Percentiles rank a stretch among this genome's conserved stretches.
Evolutionary conservation across 2,329 filamentous ascomycete genomes (phyloP).

Genomic region (Aspergillus tamarii): DNA sequence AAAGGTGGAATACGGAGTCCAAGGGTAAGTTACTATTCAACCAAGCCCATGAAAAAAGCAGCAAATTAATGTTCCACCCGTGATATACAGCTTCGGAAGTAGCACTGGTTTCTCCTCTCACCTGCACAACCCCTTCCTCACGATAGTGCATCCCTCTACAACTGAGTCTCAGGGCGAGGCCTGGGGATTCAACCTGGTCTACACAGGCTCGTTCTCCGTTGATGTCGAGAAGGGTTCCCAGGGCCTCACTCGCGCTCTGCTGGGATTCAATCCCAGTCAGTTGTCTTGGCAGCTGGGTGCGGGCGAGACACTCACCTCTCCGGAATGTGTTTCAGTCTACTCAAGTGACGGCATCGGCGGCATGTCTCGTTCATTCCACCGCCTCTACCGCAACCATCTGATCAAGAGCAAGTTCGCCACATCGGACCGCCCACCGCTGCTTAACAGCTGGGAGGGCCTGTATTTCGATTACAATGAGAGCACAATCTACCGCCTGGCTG

Average conservation of each 20-base stretch:
- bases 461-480: conserved; percentile 62
- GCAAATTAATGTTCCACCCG: conserved; percentile 24
- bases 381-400: conserved; percentile 64
- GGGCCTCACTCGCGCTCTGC: conserved; percentile 61
- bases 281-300: conserved; percentile 61
- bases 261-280: conserved; percentile 65
- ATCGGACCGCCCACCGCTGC: conserved; percentile 57
- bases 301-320: conserved; percentile 62
- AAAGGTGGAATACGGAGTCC: conserved; percentile 59
- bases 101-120: conserved; percentile 66
- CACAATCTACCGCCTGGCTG: conserved; percentile 58
- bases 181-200: conserved; percentile 68
- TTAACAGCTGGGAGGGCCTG: conserved; percentile 70
- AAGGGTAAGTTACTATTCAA: conserved; percentile 48
- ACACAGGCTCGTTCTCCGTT: conserved; percentile 65
- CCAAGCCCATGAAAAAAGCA: not conserved
- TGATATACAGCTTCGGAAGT: conserved; percentile 58
- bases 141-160: conserved; percentile 58
- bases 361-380: conserved; percentile 65
- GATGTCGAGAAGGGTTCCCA: conserved; percentile 66
- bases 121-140: conserved; percentile 67
- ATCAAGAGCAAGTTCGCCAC: conserved; percentile 60
- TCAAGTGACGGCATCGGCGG: conserved; percentile 62
- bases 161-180: conserved; percentile 65
- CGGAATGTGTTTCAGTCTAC: conserved; percentile 66